These are phyloP conservation scores for Daldinia childiae DNA, from an alignment of 495 filamentous ascomycete species.

Conservation along the genomic window DNA sequence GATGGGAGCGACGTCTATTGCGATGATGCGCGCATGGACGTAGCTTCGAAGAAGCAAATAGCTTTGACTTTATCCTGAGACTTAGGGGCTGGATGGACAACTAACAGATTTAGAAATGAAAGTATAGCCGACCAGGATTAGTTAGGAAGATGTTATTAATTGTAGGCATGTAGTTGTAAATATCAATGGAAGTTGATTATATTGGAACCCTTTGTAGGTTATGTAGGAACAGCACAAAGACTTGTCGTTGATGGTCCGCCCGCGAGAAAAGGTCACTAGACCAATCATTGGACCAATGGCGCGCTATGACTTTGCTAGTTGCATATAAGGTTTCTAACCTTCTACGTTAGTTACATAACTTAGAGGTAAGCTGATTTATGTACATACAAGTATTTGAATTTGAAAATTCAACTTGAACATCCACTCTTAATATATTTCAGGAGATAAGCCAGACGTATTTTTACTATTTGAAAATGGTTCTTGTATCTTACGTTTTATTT, in stretches of 20 bases:
- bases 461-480: too few species aligned
- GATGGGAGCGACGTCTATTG: conserved; percentile 8
- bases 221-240: conserved; percentile 23
- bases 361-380: background rate
- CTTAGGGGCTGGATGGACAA: background rate
- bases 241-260: conserved; percentile 24
- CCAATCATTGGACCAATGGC: conserved; percentile 12
- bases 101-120: conserved; percentile 3
- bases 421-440: too few species aligned
- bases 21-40: conserved; percentile 17
- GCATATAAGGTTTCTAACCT: conserved; percentile 5
- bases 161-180: background rate
- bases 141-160: conserved; percentile 3
- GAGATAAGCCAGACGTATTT: too few species aligned
- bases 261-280: conserved; percentile 21
- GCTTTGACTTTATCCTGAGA: background rate
- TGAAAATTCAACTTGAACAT: background rate
- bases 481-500: too few species aligned
- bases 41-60: background rate
- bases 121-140: background rate
- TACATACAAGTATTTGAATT: background rate
- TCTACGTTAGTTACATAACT: background rate
- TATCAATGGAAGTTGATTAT: conserved; percentile 10
- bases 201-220: background rate
- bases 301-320: conserved; percentile 12